Percentiles rank a stretch among this genome's conserved stretches.
These are phyloP conservation scores for Periconia macrospinosa DNA, from an alignment of 2,329 filamentous ascomycete genomes.

Conservation along the genomic window DNA sequence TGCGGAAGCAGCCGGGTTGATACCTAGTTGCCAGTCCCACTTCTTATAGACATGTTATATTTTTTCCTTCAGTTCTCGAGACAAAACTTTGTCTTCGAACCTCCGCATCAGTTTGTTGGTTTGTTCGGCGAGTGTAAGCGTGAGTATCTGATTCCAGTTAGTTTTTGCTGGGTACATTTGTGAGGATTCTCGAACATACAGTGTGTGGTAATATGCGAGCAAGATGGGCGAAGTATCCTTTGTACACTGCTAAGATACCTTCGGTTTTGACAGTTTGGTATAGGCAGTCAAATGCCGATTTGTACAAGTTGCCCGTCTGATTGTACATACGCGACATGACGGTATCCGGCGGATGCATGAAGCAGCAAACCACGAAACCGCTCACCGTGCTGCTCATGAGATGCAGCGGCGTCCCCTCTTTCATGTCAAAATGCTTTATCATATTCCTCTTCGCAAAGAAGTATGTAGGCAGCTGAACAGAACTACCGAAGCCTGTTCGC, in stretches of 20 bases:
- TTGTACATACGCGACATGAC: slow-evolving; percentile 99
- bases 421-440: slow-evolving; percentile 79
- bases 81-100: slow-evolving; percentile 66
- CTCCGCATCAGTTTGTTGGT: slow-evolving; percentile 89
- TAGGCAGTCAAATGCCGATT: slow-evolving; percentile 87
- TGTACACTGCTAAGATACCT: slow-evolving; percentile 91
- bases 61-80: slow-evolving; percentile 50
- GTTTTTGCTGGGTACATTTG: not conserved
- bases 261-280: slow-evolving; percentile 89
- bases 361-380: slow-evolving; percentile 93
- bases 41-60: slow-evolving; percentile 40
- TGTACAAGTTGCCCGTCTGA: slow-evolving; percentile 97
- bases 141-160: slow-evolving; percentile 66
- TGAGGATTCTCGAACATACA: slow-evolving; percentile 36
- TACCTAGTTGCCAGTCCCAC: not conserved
- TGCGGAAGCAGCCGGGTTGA: not conserved
- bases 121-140: slow-evolving; percentile 90
- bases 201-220: slow-evolving; percentile 95
- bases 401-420: slow-evolving; percentile 88
- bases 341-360: slow-evolving; percentile 99
- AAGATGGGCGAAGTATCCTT: slow-evolving; percentile 93
- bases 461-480: slow-evolving; percentile 95
- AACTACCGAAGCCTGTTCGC: slow-evolving; percentile 91
- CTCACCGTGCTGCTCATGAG: slow-evolving; percentile 85
- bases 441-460: slow-evolving; percentile 94